phyloP scores from a whole-genome alignment of 1,139 yeast species.

The Lodderomyces pseudojiufengensis region DNA sequence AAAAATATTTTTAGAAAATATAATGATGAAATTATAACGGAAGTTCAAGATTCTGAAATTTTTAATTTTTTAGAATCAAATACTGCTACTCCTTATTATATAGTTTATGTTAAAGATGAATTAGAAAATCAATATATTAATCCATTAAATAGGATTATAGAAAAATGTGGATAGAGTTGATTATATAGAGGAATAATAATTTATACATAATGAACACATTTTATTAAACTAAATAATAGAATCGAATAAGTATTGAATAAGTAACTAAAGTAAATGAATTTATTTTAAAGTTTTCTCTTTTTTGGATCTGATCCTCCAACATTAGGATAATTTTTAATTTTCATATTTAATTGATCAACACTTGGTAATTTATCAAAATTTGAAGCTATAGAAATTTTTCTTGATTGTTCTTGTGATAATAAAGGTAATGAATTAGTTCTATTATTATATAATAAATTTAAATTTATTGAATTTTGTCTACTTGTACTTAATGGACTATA shows the following conservation, averaged over 20 bases:
- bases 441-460: no score
- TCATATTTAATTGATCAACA: slow-evolving; percentile 11
- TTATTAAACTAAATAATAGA: not conserved
- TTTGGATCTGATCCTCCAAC: slow-evolving; percentile 2
- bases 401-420: slow-evolving; percentile 18
- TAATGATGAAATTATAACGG: slow-evolving; percentile 87
- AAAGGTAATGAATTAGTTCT: slow-evolving; percentile 25
- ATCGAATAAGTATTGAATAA: not conserved
- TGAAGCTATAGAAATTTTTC: slow-evolving; percentile 1
- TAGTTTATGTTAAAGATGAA: slow-evolving; percentile 75
- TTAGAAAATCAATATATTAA: slow-evolving; percentile 57
- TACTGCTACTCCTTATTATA: slow-evolving; percentile 90
- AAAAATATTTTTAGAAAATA: slow-evolving; percentile 75
- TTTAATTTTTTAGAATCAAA: slow-evolving; percentile 68
- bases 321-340: not conserved
- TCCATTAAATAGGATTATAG: slow-evolving; percentile 53
- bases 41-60: slow-evolving; percentile 72
- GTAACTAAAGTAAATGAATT: not conserved
- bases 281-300: slow-evolving; percentile 9
- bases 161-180: not conserved
- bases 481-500: slow-evolving; percentile 15
- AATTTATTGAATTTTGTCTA: slow-evolving; percentile 5
- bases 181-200: no score
- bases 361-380: no score
- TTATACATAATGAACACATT: not conserved